phyloP scores from a whole-genome alignment of 768 basidiomycete species.

The Cystofilobasidium ferigula region DNA sequence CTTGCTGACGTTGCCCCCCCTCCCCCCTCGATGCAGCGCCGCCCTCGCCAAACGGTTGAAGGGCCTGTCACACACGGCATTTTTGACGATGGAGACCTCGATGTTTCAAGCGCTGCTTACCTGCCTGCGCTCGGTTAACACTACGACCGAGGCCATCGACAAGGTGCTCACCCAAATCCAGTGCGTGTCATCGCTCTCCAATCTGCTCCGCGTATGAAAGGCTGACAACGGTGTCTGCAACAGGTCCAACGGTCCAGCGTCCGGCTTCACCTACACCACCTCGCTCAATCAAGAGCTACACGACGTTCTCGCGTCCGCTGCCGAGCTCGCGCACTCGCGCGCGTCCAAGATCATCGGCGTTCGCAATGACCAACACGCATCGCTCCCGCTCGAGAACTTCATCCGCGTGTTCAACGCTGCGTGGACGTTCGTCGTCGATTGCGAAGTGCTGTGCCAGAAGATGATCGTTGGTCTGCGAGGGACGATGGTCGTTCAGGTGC shows the following conservation, averaged over 20 bases:
- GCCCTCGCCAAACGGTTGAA: conserved; percentile 51
- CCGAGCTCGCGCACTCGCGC: conserved; percentile 75
- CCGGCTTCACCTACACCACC: background rate
- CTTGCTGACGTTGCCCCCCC: background rate
- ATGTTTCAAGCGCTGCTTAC: conserved; percentile 56
- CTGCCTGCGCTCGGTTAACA: conserved; percentile 56
- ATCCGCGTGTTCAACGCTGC: conserved; percentile 67
- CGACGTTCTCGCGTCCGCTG: conserved; percentile 65
- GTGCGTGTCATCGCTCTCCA: conserved; percentile 28
- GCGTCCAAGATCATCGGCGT: conserved; percentile 65
- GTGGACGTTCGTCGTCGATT: conserved; percentile 80
- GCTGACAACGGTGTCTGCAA: background rate
- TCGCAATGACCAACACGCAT: conserved; percentile 67
- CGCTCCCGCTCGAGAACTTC: conserved; percentile 62
- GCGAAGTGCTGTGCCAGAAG: conserved; percentile 69
- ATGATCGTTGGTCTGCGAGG: conserved; percentile 93
- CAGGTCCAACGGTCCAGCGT: background rate
- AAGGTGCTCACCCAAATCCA: conserved; percentile 26
- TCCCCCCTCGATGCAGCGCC: conserved; percentile 37
- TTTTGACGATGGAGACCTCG: conserved; percentile 50
- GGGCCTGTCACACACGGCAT: conserved; percentile 57
- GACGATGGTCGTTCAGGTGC: conserved; percentile 67
- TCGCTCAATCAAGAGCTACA: conserved; percentile 45
- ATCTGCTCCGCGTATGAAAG: background rate
- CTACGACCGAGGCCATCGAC: conserved; percentile 41